phyloP scores from a whole-genome alignment of 495 filamentous ascomycete genomes.

The Cercophora scortea region DNA sequence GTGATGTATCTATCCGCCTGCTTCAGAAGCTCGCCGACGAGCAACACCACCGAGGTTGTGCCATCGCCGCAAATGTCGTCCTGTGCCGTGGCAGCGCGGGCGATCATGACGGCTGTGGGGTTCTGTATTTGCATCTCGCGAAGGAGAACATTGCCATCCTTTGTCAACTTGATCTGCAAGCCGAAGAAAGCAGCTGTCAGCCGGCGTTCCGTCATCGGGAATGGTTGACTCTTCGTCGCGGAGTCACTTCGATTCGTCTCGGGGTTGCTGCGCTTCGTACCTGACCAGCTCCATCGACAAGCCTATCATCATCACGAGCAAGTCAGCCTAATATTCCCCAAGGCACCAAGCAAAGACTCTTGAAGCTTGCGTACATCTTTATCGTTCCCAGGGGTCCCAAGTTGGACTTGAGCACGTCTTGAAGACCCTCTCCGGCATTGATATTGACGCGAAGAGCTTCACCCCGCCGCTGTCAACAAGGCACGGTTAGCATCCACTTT shows the following conservation, averaged over 20 bases:
- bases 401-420: conserved; percentile 96
- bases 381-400: conserved; percentile 88
- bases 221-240: conserved; percentile 3
- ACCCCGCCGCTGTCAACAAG: conserved; percentile 64
- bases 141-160: conserved; percentile 93
- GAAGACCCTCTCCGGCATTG: conserved; percentile 85
- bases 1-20: conserved; percentile 92
- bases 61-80: conserved; percentile 98
- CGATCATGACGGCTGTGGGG: conserved; percentile 96
- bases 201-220: background rate
- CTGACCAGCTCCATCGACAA: conserved; percentile 90
- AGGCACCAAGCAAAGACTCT: background rate
- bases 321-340: conserved; percentile 17
- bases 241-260: background rate
- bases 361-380: conserved; percentile 66
- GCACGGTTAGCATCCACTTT: conserved; percentile 17
- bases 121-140: conserved; percentile 96
- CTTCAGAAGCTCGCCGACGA: conserved; percentile 95
- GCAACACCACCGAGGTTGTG: conserved; percentile 89
- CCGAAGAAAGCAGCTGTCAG: background rate
- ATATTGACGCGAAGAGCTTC: conserved; percentile 97
- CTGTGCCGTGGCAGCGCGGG: conserved; percentile 91
- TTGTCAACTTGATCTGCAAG: conserved; percentile 90
- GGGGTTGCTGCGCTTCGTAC: conserved; percentile 44
- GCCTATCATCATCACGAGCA: conserved; percentile 41